Evolutionary conservation across 2,329 filamentous ascomycete genomes (phyloP), one percentile per base, ranked within the genome.

Genomic region (Paecilomyces variotii): DNA sequence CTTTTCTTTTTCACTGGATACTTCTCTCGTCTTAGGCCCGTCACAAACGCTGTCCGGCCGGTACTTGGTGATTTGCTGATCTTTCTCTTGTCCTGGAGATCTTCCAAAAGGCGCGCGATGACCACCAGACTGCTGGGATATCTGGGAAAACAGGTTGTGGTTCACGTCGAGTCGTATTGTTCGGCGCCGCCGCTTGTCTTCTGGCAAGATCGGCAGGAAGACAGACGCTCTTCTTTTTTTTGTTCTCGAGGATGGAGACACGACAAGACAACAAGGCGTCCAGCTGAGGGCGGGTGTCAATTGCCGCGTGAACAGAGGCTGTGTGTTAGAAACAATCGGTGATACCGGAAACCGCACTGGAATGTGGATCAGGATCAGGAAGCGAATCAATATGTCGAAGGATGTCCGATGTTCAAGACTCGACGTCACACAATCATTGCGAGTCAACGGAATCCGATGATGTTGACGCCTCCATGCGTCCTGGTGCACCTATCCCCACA

Each of bases 371-470:
- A 24, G 34, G 34, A 19, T 53, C 19, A 63, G 60, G 64, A 64
- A 64, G 63, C 57, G 57, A 58, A 59, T 63, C 61, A 56, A 61
- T 57, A 26, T 25, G 27, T 56, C 26, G 35, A 14, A 19, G 30
- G 39, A 45, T 45, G 51, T 49, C 58, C 61, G 64, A 19, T 19
- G 62, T 60, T 64, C 62, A 62, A 62, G 57, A 57, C 52, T 62
- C 58, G 59, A 60, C 60, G 59, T 72, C 67, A 72, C 60, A 64
- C 64, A 63, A 59, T 63, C 66, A 65, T 67, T 59, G 57, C 62
- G 62, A 65, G 58, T 55, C 56, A 57, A 52, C 59, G 60, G 57
- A 61, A 63, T 62, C 57, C 55, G 54, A 62, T 30, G 28, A 53
- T 14, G 59, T 61, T 56, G 57, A 26, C 56, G 52, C 54, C 62